Evolutionary conservation across 2,329 filamentous ascomycete genomes (phyloP), one percentile per base, ranked within the genome.

Genomic region (Cytospora leucostoma): DNA sequence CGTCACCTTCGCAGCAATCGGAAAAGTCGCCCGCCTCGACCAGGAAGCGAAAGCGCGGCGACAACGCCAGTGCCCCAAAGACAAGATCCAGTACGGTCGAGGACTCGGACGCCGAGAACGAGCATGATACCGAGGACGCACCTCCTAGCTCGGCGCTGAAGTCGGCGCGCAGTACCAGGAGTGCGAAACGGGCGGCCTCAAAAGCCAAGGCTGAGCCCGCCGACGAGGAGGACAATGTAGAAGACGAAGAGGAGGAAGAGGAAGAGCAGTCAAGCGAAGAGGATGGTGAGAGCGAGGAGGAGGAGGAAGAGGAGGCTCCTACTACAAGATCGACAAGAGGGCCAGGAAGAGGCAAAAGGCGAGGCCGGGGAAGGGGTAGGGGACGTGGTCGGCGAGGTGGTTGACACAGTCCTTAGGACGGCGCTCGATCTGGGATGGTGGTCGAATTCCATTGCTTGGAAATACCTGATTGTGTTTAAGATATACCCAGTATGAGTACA

Each of bases 1-100:
- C 78, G 33, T 80, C 81, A n/a, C 80, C 81, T 1, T 70, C 79
- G 0, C 73, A 79, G 55, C 75, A 37, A 19, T 47, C 79, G 55
- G 79, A 81, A n/a, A 70, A 78, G 35, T 67, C 69, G 19, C 70
- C 73, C 19, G 71, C 71, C 11, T 67, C 73, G 32, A 63, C 67
- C n/a, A 77, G 76, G 69, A 82, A 82, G 73, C 78, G 80, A 59
- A 82, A 81, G 72, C 76, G 80, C 40, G 74, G 74, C 21, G 74
- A 74, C 21, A 74, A 76, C 2, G 70, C 70, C 1, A 64, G 68
- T 11, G 68, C 70, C 12, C 71, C 77, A 12, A 77, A 75, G 62
- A 72, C 76, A 1, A 77, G 76, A 56, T 75, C 74, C 37, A 83
- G 80, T 66, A 83, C 81, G 7, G 77, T 83, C n/a, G 82, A 82